Conservation (phyloP, 2,329 filamentous ascomycete species). For the Trichoderma guizhouense region DNA sequence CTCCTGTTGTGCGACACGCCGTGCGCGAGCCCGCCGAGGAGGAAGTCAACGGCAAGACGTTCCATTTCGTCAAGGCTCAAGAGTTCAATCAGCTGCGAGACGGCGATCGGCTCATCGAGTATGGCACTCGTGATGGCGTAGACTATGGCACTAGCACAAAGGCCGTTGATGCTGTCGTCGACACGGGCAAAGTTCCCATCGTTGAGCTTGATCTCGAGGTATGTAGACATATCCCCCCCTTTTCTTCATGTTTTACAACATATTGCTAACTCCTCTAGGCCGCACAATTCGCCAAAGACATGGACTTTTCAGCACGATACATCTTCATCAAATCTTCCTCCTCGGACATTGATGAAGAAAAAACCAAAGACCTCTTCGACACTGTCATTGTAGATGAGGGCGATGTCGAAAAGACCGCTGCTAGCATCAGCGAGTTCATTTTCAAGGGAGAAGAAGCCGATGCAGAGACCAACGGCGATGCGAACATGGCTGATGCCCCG, state of each 20-base stretch:
- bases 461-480: constrained; percentile 18
- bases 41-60: constrained; percentile 51
- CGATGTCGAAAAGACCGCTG: constrained; percentile 24
- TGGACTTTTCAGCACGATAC: constrained; percentile 53
- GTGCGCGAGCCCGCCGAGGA: constrained; percentile 48
- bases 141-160: constrained; percentile 57
- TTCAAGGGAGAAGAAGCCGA: constrained; percentile 20
- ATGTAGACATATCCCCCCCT: constrained; percentile 21
- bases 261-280: constrained; percentile 37
- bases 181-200: constrained; percentile 58
- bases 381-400: constrained; percentile 28
- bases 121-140: constrained; percentile 45
- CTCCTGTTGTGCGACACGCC: constrained; percentile 53
- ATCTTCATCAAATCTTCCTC: constrained; percentile 49
- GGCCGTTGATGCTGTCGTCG: constrained; percentile 48
- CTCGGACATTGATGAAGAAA: constrained; percentile 27
- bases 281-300: constrained; percentile 55
- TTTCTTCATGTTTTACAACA: background rate
- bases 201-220: constrained; percentile 53
- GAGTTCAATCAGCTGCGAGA: constrained; percentile 58
- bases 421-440: constrained; percentile 27
- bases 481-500: constrained; percentile 20
- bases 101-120: constrained; percentile 58
- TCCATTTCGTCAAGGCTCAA: constrained; percentile 54
- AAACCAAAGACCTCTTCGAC: constrained; percentile 29